These are phyloP conservation scores for Starmerella floricola DNA, from an alignment of 805 yeast genomes.

Conservation along the genomic window DNA sequence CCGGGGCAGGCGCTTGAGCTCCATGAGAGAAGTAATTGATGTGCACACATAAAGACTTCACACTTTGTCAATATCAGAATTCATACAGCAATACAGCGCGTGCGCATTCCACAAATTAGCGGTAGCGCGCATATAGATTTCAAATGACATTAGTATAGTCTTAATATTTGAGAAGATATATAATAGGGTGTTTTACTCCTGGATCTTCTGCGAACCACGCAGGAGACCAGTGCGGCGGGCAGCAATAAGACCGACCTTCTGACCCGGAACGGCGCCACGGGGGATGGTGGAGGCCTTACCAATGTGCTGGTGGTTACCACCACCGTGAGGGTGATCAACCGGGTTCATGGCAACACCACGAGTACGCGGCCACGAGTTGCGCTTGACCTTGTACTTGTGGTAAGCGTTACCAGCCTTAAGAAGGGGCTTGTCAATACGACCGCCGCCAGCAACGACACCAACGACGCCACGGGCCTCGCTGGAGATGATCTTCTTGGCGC, in stretches of 20 bases:
- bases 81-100: too few species aligned
- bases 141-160: conserved; percentile 8
- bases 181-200: conserved; percentile 39
- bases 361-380: conserved; percentile 99
- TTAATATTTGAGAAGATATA: conserved; percentile 7
- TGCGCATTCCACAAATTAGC: too few species aligned
- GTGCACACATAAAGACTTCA: too few species aligned
- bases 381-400: conserved; percentile 99
- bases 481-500: conserved; percentile 93
- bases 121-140: not conserved
- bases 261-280: conserved; percentile 99
- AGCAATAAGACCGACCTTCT: conserved; percentile 99
- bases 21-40: too few species aligned
- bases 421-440: conserved; percentile 99
- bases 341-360: conserved; percentile 99
- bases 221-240: conserved; percentile 99
- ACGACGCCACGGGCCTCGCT: conserved; percentile 98
- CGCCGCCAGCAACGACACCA: conserved; percentile 99
- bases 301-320: conserved; percentile 99
- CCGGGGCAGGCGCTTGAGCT: too few species aligned
- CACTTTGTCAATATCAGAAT: too few species aligned
- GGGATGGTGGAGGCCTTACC: conserved; percentile 99
- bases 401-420: conserved; percentile 99
- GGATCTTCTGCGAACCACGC: conserved; percentile 97
- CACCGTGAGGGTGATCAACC: conserved; percentile 99